Percentiles rank a stretch among this genome's conserved stretches.
These are phyloP conservation scores for Phytophthora brassicae DNA, from an alignment of 352 stramenopile species.

Conservation along the genomic window DNA sequence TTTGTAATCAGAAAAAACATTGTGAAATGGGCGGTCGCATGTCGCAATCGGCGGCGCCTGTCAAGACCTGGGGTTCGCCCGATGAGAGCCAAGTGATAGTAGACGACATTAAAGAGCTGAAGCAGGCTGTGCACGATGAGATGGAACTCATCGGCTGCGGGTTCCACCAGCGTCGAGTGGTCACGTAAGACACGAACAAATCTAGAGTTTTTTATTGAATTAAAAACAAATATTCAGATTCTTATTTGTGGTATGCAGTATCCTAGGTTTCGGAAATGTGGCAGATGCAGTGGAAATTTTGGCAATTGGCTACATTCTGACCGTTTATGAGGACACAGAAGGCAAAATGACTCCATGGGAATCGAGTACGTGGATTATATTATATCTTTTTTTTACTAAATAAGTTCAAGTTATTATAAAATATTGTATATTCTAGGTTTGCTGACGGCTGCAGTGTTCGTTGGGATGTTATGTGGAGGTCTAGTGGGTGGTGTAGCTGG, in stretches of 20 bases:
- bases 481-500: constrained; percentile 71
- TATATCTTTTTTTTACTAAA: constrained; percentile 6
- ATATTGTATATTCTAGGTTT: constrained; percentile 50
- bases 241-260: constrained; percentile 46
- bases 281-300: constrained; percentile 91
- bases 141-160: constrained; percentile 76
- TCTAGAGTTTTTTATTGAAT: constrained; percentile 23
- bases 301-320: constrained; percentile 89
- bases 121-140: constrained; percentile 71
- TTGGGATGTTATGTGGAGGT: constrained; percentile 86
- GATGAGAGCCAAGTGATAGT: constrained; percentile 37
- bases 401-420: not conserved
- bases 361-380: constrained; percentile 48
- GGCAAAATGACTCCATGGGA: constrained; percentile 69
- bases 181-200: constrained; percentile 57
- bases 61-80: constrained; percentile 29
- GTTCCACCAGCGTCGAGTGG: constrained; percentile 67
- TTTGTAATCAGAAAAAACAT: constrained; percentile 1
- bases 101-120: constrained; percentile 61
- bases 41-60: constrained; percentile 13
- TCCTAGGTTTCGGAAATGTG: constrained; percentile 84
- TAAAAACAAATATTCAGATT: constrained; percentile 6
- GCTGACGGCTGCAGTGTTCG: constrained; percentile 88
- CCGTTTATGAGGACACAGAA: constrained; percentile 68
- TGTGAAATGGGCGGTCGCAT: constrained; percentile 18